A percentile compares a stretch with the other conserved stretches of the same genome.
Evolutionary conservation across 2,329 filamentous ascomycete genomes (phyloP).

Genomic region (Lasiodiplodia theobromae): DNA sequence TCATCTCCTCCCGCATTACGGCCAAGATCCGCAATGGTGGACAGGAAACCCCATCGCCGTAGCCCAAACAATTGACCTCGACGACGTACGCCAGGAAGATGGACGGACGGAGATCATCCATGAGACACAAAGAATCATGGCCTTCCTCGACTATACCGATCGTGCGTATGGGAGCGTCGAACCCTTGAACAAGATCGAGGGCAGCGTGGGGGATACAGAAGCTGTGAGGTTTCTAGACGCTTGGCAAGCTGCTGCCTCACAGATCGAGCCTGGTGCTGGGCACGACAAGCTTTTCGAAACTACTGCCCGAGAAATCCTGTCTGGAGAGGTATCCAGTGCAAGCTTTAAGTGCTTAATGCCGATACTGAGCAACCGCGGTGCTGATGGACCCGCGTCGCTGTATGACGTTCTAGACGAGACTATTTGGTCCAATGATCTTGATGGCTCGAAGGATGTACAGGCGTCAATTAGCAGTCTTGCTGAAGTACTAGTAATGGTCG

Average conservation of each 20-base stretch:
- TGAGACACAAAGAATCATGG: constrained; percentile 68
- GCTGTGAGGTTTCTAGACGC: constrained; percentile 53
- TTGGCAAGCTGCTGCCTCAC: constrained; percentile 57
- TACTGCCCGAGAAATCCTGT: constrained; percentile 40
- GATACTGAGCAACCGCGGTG: constrained; percentile 36
- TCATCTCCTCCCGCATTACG: constrained; percentile 53
- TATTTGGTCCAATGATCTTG: constrained; percentile 55
- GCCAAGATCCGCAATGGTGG: constrained; percentile 67
- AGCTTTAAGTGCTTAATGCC: constrained; percentile 41
- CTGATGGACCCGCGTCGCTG: constrained; percentile 50
- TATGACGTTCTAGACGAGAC: constrained; percentile 62
- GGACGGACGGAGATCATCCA: constrained; percentile 57
- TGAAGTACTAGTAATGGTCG: constrained; percentile 61
- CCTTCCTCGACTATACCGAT: constrained; percentile 64
- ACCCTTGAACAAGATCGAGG: constrained; percentile 55
- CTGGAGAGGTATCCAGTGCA: constrained; percentile 4
- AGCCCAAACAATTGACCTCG: constrained; percentile 55
- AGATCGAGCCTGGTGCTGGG: constrained; percentile 50
- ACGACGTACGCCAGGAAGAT: constrained; percentile 46
- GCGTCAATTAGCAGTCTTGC: constrained; percentile 48
- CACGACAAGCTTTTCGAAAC: constrained; percentile 57
- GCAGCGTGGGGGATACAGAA: constrained; percentile 38
- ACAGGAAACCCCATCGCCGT: constrained; percentile 61
- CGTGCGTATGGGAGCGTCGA: constrained; percentile 66
- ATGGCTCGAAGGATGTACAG: constrained; percentile 40